Percentiles rank a stretch among this genome's conserved stretches.
phyloP scores from a whole-genome alignment of 1,284 basidiomycete genomes.

The Ustilago bromivora region DNA sequence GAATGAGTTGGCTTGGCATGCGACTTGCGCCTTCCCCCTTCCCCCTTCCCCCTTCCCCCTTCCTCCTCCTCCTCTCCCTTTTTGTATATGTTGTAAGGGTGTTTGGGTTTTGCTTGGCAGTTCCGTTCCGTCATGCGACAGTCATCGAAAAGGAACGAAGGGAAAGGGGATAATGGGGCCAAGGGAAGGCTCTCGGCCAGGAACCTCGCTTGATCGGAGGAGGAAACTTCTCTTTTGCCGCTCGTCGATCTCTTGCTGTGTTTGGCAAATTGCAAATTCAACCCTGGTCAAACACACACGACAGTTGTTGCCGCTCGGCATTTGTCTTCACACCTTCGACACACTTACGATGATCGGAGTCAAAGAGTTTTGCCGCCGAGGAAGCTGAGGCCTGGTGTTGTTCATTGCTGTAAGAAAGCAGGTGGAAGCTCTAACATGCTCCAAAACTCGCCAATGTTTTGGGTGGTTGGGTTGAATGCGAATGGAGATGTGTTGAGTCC shows the following conservation, averaged over 20 bases:
- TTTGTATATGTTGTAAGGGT: not conserved
- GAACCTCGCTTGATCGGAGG: too few relatives aligned
- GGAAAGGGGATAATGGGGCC: too few relatives aligned
- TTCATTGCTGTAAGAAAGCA: constrained; percentile 43
- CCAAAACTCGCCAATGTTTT: constrained; percentile 54
- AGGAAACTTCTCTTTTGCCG: too few relatives aligned
- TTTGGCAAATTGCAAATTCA: too few relatives aligned
- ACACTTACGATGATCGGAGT: not conserved
- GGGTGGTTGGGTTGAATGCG: constrained; percentile 39
- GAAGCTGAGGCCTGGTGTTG: not conserved
- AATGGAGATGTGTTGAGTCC: constrained; percentile 49
- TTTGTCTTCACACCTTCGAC: too few relatives aligned
- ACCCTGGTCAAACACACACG: too few relatives aligned
- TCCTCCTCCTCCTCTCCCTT: not conserved
- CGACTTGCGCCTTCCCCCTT: not conserved
- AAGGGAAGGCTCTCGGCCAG: too few relatives aligned
- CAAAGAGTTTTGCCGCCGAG: not conserved
- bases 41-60: not conserved
- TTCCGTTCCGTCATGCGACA: not conserved
- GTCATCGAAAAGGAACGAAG: too few relatives aligned
- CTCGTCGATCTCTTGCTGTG: too few relatives aligned
- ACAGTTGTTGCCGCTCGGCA: too few relatives aligned
- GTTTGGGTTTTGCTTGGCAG: too few relatives aligned
- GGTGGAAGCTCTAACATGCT: constrained; percentile 58
- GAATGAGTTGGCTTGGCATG: not conserved